phyloP scores from a whole-genome alignment of 1,284 basidiomycete genomes.

The Ceratobasidium sp. region DNA sequence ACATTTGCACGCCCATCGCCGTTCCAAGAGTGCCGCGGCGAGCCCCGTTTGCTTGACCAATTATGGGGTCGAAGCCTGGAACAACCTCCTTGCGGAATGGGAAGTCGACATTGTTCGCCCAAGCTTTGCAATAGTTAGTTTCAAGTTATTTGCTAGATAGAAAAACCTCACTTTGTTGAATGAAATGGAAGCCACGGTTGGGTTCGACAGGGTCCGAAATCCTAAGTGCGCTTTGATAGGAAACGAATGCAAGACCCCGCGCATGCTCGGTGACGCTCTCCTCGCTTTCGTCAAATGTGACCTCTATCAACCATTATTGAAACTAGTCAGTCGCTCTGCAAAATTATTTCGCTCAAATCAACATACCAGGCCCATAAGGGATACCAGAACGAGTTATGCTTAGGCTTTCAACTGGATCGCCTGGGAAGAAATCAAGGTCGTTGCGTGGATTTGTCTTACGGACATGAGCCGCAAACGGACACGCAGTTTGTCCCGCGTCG shows the following conservation, averaged over 20 bases:
- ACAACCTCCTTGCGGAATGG: conserved; percentile 45
- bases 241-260: conserved; percentile 64
- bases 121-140: conserved; percentile 37
- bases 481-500: conserved; percentile 55
- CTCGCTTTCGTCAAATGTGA: conserved; percentile 56
- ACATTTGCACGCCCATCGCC: conserved; percentile 47
- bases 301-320: conserved; percentile 43
- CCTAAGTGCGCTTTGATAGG: conserved; percentile 59
- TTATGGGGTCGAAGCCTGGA: conserved; percentile 54
- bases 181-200: conserved; percentile 60
- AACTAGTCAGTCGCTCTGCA: background rate
- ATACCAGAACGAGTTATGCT: conserved; percentile 61
- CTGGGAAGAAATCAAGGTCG: conserved; percentile 52
- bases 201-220: conserved; percentile 49
- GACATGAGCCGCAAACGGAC: conserved; percentile 67
- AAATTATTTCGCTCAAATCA: too few relatives aligned
- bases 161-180: conserved; percentile 55
- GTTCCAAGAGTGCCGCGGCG: conserved; percentile 57
- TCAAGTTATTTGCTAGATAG: background rate
- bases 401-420: conserved; percentile 16
- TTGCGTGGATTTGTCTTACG: conserved; percentile 66
- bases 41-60: conserved; percentile 57
- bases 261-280: conserved; percentile 56
- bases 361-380: conserved; percentile 58
- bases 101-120: conserved; percentile 53